Conservation (phyloP, 768 basidiomycete species). For the Multifurca ochricompacta region DNA sequence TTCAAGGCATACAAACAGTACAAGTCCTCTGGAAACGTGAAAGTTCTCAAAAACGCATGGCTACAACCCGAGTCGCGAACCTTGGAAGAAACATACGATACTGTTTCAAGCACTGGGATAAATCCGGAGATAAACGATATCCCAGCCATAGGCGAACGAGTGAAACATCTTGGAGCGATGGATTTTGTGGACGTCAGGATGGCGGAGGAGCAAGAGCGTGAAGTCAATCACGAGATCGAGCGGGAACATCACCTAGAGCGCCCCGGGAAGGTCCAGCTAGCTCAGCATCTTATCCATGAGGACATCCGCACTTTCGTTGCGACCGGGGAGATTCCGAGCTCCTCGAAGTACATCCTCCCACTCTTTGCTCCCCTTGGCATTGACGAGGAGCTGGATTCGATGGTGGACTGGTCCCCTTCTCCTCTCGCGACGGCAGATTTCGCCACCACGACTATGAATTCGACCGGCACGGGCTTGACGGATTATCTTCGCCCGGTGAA, state of each 20-base stretch:
- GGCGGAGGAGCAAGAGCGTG: slow-evolving; percentile 8
- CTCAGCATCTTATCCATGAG: not conserved
- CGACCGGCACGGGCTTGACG: not conserved
- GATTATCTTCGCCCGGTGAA: slow-evolving; percentile 11
- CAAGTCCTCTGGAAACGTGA: not conserved
- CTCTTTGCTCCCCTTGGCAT: not conserved
- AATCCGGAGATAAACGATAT: not conserved
- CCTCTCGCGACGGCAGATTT: not conserved
- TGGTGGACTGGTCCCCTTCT: not conserved
- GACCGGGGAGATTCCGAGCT: not conserved
- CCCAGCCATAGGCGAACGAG: not conserved
- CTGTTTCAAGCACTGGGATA: not conserved
- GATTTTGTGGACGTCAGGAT: not conserved
- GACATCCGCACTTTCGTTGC: not conserved
- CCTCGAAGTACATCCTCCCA: not conserved
- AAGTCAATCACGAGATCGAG: slow-evolving; percentile 1
- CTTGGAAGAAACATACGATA: not conserved
- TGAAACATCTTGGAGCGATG: not conserved
- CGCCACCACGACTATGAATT: not conserved
- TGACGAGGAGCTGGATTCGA: not conserved
- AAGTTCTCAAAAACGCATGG: not conserved
- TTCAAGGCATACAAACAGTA: not conserved
- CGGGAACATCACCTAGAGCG: not conserved
- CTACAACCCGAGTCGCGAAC: not conserved
- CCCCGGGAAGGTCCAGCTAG: not conserved